phyloP scores from a whole-genome alignment of 495 filamentous ascomycete species.

The Podospora tetraspora region DNA sequence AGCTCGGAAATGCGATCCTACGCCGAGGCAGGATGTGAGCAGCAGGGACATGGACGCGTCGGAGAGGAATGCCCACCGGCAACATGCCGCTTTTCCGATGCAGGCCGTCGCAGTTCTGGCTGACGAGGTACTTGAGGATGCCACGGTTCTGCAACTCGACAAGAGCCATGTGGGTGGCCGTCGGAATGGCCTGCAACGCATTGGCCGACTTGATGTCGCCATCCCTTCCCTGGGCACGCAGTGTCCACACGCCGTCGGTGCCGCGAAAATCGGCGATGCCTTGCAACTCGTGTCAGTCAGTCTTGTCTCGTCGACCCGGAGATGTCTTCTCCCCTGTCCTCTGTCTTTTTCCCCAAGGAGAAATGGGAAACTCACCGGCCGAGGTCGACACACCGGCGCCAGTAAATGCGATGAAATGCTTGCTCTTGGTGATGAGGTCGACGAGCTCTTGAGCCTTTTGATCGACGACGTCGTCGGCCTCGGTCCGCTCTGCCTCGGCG shows the following conservation, averaged over 20 bases:
- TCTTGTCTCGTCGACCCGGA: neutral
- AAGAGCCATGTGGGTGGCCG: conserved; percentile 44
- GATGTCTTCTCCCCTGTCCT: too few species aligned
- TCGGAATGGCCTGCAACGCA: conserved; percentile 42
- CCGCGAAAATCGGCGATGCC: conserved; percentile 46
- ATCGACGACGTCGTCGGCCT: neutral
- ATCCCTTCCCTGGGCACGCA: conserved; percentile 35
- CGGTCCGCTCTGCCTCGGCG: neutral
- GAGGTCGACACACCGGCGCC: conserved; percentile 44
- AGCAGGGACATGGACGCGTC: neutral
- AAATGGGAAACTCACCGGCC: too few species aligned
- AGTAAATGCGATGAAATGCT: conserved; percentile 45
- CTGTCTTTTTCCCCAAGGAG: too few species aligned
- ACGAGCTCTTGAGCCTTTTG: conserved; percentile 19
- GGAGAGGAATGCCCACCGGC: conserved; percentile 25
- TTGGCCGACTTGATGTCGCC: conserved; percentile 23
- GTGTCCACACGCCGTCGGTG: conserved; percentile 42
- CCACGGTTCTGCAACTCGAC: conserved; percentile 41
- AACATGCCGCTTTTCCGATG: conserved; percentile 42
- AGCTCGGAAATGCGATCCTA: conserved; percentile 39
- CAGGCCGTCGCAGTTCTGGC: conserved; percentile 45
- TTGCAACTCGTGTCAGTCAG: conserved; percentile 2
- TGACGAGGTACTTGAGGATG: conserved; percentile 40
- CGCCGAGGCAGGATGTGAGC: neutral
- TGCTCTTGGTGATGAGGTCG: conserved; percentile 36